phyloP scores from a whole-genome alignment of 2,329 filamentous ascomycete species.

The Botrytis pseudocinerea region DNA sequence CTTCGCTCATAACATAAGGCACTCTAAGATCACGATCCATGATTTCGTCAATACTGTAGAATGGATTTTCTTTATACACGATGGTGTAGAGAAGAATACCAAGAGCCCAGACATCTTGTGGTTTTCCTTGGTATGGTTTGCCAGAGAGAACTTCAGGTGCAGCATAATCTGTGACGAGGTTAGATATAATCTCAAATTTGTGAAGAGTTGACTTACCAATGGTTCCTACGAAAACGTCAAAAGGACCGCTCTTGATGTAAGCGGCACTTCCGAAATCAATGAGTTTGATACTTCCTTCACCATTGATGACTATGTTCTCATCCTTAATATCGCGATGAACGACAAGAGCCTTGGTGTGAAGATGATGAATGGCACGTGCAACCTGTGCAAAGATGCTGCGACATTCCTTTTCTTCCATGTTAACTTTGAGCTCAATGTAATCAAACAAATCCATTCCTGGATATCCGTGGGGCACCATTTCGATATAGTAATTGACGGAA shows the following conservation, averaged over 20 bases:
- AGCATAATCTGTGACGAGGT: conserved; percentile 73
- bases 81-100: conserved; percentile 98
- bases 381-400: conserved; percentile 95
- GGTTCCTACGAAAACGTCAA: conserved; percentile 98
- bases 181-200: conserved; percentile 19
- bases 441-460: conserved; percentile 99
- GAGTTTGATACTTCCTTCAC: conserved; percentile 91
- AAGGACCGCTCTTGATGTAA: conserved; percentile 97
- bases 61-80: conserved; percentile 98
- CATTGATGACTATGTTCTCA: conserved; percentile 94
- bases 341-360: conserved; percentile 86
- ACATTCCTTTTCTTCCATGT: conserved; percentile 94
- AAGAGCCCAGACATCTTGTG: conserved; percentile 97
- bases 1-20: conserved; percentile 84
- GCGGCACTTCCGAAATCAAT: conserved; percentile 98
- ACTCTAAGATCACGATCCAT: conserved; percentile 95
- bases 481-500: conserved; percentile 94
- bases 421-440: conserved; percentile 93
- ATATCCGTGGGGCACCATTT: conserved; percentile 92
- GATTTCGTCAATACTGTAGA: conserved; percentile 98
- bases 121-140: conserved; percentile 87
- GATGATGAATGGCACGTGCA: conserved; percentile 81
- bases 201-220: conserved; percentile 67
- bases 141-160: conserved; percentile 97
- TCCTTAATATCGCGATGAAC: conserved; percentile 99